These are phyloP conservation scores for Hypoxylon rickii DNA, from an alignment of 495 filamentous ascomycete species.

Conservation along the genomic window DNA sequence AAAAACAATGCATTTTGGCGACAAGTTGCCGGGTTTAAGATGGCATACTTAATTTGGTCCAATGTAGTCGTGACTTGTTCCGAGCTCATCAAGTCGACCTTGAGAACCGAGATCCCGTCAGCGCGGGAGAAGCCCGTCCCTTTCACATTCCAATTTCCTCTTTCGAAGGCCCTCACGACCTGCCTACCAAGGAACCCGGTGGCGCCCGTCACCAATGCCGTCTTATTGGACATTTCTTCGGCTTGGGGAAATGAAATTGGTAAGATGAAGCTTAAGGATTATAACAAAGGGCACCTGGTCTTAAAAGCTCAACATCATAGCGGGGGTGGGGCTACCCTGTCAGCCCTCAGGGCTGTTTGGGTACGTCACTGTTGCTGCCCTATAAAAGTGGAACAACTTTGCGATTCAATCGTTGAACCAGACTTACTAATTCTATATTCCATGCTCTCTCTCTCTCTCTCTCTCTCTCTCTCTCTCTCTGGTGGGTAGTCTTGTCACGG, in stretches of 20 bases:
- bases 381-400: constrained; percentile 11
- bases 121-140: constrained; percentile 80
- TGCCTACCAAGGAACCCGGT: constrained; percentile 84
- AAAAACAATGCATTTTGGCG: too few relatives aligned
- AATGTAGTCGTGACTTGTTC: constrained; percentile 66
- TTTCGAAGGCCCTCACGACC: constrained; percentile 73
- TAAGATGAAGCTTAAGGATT: not conserved
- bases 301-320: constrained; percentile 17
- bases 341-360: too few relatives aligned
- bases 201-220: constrained; percentile 81
- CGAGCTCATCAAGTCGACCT: constrained; percentile 70
- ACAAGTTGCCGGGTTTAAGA: too few relatives aligned
- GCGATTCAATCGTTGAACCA: too few relatives aligned
- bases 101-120: constrained; percentile 71
- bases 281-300: too few relatives aligned
- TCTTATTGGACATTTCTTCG: constrained; percentile 44
- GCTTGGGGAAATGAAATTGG: not conserved
- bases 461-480: too few relatives aligned
- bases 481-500: too few relatives aligned
- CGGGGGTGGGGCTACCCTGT: constrained; percentile 17
- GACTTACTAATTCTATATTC: too few relatives aligned
- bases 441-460: too few relatives aligned
- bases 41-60: constrained; percentile 63
- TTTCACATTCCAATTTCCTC: constrained; percentile 70
- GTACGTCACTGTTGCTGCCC: not conserved